Evolutionary conservation across 805 yeast genomes (phyloP).

Genomic region (Ogataea corticis): DNA sequence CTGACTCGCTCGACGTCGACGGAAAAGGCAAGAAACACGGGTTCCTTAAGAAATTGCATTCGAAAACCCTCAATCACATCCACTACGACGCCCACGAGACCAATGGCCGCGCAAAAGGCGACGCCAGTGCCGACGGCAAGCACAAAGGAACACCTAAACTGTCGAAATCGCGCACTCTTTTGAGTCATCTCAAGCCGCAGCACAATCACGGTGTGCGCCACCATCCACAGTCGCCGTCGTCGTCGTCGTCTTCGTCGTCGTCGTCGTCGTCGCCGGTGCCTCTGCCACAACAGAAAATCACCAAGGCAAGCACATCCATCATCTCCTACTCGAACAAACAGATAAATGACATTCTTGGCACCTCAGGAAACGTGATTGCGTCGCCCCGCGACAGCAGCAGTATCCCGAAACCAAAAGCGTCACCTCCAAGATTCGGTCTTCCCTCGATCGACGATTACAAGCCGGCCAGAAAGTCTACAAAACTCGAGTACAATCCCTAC

Average conservation of each 20-base stretch:
- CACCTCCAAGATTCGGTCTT: slow-evolving; percentile 24
- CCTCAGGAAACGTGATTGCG: slow-evolving; percentile 25
- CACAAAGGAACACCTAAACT: background rate
- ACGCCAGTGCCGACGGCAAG: no score
- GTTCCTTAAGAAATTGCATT: slow-evolving; percentile 15
- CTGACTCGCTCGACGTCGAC: slow-evolving; percentile 9
- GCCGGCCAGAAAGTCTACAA: slow-evolving; percentile 25
- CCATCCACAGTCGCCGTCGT: slow-evolving; percentile 1
- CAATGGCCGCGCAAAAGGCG: background rate
- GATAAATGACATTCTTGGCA: slow-evolving; percentile 24
- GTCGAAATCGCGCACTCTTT: slow-evolving; percentile 12
- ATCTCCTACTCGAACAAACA: slow-evolving; percentile 15
- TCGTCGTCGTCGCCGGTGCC: background rate
- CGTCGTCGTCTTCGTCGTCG: background rate
- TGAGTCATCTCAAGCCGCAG: slow-evolving; percentile 13
- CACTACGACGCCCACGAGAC: slow-evolving; percentile 4
- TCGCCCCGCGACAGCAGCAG: slow-evolving; percentile 20
- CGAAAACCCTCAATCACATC: slow-evolving; percentile 16
- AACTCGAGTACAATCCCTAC: slow-evolving; percentile 65
- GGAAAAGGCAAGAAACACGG: slow-evolving; percentile 10
- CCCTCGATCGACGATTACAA: slow-evolving; percentile 33
- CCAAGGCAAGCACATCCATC: slow-evolving; percentile 12
- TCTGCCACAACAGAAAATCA: slow-evolving; percentile 4
- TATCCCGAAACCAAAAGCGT: slow-evolving; percentile 12
- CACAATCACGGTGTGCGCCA: slow-evolving; percentile 4